Evolutionary conservation across 805 yeast species (phyloP), one percentile per base, ranked within the genome.

Genomic region (Wickerhamomyces chaumierensis): DNA sequence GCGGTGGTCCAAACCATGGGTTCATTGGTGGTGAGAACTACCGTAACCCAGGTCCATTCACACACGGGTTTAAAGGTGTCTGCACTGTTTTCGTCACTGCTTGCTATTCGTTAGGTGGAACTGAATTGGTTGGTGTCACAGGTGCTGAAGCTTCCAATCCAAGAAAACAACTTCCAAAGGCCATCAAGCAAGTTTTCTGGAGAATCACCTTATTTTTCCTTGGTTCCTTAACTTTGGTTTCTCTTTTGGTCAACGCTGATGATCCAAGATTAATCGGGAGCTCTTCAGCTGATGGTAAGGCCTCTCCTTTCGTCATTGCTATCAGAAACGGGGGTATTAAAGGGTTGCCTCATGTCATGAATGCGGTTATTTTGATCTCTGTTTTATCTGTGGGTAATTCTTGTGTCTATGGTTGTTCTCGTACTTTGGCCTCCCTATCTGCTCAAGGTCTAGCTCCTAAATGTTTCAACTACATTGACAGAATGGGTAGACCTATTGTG

Each of bases 41-140:
- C 68, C 55, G 58, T 43, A 42, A 63, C 36, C 77, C 77, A 14
- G 90, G 90, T 37, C 76, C 87, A 0, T 78, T 82, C 51, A 71
- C 75, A 11, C 57, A 72, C 35, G 69, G 74, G 7, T 72, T 72
- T 51, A 71, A 72, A 47, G 77, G 76, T 46, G 61, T 71, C 20
- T 66, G 73, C 42, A 56, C 73, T 1, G 76, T 71, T 18, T 71
- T 73, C 49, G 75, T 70, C 27, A 70, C 73, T 25, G 74, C 78
- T 14, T 69, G 72, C 2, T 71, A 71, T 53, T 69, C 76, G 9
- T 73, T 73, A 48, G 60, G 71, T 42, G 77, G 77, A 35, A 61
- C 74, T 36, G 77, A 71, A 48, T 52, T 71, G 52, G 63, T 69
- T 44, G 76, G 75, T 35, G 49, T 71, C 33, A 69, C 77, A 18